phyloP scores from a whole-genome alignment of 108 stramenopile genomes.

The Chaetoceros tenuissimus region DNA sequence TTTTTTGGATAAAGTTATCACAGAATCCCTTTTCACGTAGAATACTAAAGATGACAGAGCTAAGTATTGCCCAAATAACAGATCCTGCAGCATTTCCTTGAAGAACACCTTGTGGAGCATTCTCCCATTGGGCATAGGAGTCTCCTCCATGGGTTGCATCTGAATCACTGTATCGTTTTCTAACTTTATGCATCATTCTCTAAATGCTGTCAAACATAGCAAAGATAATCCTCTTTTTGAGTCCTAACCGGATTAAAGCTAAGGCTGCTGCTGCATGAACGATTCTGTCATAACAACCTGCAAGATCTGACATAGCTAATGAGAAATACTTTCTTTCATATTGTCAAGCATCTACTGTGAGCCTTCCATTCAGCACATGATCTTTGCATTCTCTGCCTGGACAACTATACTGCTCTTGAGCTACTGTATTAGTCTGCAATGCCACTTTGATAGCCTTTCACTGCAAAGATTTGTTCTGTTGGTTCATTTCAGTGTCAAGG shows the following conservation, averaged over 20 bases:
- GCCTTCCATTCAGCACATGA: background rate
- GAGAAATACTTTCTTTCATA: background rate
- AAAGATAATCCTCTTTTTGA: background rate
- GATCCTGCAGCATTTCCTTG: constrained; percentile 36
- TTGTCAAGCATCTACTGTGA: background rate
- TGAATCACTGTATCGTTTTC: constrained; percentile 8
- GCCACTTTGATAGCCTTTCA: constrained; percentile 2
- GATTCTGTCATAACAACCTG: constrained; percentile 16
- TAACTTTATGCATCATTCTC: constrained; percentile 6
- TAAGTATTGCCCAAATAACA: constrained; percentile 21
- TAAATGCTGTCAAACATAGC: constrained; percentile 9
- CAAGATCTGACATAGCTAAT: background rate
- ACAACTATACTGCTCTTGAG: constrained; percentile 1
- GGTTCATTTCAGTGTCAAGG: constrained; percentile 9
- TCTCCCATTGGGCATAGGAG: background rate
- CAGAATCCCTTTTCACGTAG: constrained; percentile 9
- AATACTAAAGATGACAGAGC: constrained; percentile 10
- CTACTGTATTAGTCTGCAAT: background rate
- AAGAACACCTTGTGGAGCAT: constrained; percentile 7
- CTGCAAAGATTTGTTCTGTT: constrained; percentile 3
- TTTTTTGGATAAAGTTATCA: background rate
- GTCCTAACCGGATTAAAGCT: constrained; percentile 8
- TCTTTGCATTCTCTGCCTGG: background rate
- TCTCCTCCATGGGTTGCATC: background rate
- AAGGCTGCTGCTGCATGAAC: constrained; percentile 7